phyloP scores from a whole-genome alignment of 2,329 filamentous ascomycete species.

The Fusarium poae region DNA sequence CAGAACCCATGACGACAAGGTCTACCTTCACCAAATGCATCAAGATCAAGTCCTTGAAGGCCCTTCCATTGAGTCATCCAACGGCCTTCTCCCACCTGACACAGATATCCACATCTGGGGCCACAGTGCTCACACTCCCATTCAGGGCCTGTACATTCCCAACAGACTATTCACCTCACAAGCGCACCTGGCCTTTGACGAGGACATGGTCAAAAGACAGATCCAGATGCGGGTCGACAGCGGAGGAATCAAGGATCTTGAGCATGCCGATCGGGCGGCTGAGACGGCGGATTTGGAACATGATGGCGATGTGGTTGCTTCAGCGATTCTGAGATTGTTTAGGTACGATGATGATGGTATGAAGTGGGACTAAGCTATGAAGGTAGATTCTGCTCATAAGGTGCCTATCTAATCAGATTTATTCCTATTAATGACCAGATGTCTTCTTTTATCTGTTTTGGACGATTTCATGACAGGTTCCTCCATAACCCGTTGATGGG shows the following conservation, averaged over 20 bases:
- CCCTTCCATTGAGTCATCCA: constrained; percentile 64
- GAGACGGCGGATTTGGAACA: constrained; percentile 72
- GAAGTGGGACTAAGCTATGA: constrained; percentile 27
- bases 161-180: constrained; percentile 78
- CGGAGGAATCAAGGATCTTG: constrained; percentile 72
- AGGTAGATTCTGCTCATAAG: not conserved
- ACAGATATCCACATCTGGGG: constrained; percentile 69
- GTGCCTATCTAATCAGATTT: not conserved
- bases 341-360: constrained; percentile 62
- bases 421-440: not conserved
- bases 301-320: constrained; percentile 76
- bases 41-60: constrained; percentile 76
- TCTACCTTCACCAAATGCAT: constrained; percentile 84
- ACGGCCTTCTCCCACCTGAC: constrained; percentile 54
- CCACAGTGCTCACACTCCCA: constrained; percentile 71
- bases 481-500: no score
- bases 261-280: constrained; percentile 72
- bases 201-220: constrained; percentile 75
- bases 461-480: not conserved
- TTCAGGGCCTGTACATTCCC: constrained; percentile 80
- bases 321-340: constrained; percentile 73
- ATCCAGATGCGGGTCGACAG: constrained; percentile 70
- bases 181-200: constrained; percentile 82
- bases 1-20: constrained; percentile 60
- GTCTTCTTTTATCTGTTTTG: not conserved